phyloP scores from a whole-genome alignment of 2,329 filamentous ascomycete genomes.

The Colletotrichum sojae region DNA sequence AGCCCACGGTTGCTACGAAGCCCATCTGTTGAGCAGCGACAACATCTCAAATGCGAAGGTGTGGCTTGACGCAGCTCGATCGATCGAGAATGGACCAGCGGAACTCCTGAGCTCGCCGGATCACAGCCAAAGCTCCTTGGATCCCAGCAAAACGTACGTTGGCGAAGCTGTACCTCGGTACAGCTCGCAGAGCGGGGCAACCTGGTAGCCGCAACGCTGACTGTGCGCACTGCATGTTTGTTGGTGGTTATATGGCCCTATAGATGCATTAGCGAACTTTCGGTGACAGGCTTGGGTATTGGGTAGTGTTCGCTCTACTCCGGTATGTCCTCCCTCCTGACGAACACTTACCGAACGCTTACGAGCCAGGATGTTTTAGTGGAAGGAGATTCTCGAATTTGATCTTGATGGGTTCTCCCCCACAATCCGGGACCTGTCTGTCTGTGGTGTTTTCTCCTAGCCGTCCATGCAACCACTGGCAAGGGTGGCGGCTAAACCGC shows the following conservation, averaged over 20 bases:
- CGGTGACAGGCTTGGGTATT: not conserved
- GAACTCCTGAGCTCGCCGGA: not conserved
- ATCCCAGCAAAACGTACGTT: too few species aligned
- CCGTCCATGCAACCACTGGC: not conserved
- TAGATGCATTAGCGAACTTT: slow-evolving; percentile 14
- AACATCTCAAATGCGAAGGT: not conserved
- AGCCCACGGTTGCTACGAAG: not conserved
- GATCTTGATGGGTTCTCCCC: not conserved
- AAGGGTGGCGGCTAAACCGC: not conserved
- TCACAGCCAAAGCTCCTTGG: too few species aligned
- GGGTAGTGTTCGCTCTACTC: not conserved
- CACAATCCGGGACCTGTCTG: not conserved
- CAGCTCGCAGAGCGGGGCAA: not conserved
- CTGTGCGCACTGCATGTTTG: slow-evolving; percentile 12
- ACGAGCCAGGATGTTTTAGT: not conserved
- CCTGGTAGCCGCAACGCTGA: slow-evolving; percentile 18
- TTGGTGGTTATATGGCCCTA: not conserved
- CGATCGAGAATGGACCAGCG: not conserved
- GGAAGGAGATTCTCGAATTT: not conserved
- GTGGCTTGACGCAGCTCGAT: slow-evolving; percentile 11
- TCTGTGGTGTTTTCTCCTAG: not conserved
- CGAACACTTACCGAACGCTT: too few species aligned
- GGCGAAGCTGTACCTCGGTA: not conserved
- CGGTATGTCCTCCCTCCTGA: not conserved
- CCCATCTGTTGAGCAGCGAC: not conserved